phyloP scores from a whole-genome alignment of 257 asterid genomes.

The Gardenia jasminoides region DNA sequence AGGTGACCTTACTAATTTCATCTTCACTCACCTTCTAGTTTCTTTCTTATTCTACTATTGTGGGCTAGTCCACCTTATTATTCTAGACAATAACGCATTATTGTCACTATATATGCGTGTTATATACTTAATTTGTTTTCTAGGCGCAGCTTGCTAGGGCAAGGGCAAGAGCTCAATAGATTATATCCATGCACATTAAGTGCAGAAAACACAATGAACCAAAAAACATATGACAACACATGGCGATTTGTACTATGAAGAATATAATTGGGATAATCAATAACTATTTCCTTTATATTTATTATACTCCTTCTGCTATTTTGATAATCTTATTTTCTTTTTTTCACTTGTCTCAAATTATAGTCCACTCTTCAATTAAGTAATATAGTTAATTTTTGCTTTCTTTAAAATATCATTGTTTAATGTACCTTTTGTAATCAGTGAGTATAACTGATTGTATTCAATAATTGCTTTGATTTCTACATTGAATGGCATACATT shows the following conservation, averaged over 20 bases:
- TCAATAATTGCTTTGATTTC: too few relatives aligned
- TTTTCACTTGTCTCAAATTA: too few relatives aligned
- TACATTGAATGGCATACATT: too few relatives aligned
- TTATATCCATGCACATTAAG: background rate
- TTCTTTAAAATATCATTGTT: too few relatives aligned
- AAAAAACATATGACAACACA: background rate
- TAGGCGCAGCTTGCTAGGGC: conserved; percentile 10
- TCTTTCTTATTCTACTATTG: background rate
- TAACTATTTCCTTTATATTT: background rate
- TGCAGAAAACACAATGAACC: background rate
- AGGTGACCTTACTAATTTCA: background rate
- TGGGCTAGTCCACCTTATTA: background rate
- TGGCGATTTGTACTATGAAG: conserved; percentile 13
- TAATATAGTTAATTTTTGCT: too few relatives aligned
- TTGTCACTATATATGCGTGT: background rate
- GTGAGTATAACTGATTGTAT: too few relatives aligned
- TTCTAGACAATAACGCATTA: background rate
- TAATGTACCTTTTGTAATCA: too few relatives aligned
- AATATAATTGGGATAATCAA: background rate
- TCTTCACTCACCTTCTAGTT: background rate
- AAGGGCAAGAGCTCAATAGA: background rate
- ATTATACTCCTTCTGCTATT: too few relatives aligned
- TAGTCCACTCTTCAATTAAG: too few relatives aligned
- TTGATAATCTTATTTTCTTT: too few relatives aligned
- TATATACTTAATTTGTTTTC: background rate